phyloP scores from a whole-genome alignment of 192 early-diverging fungal species.

The Diversispora eburnea region DNA sequence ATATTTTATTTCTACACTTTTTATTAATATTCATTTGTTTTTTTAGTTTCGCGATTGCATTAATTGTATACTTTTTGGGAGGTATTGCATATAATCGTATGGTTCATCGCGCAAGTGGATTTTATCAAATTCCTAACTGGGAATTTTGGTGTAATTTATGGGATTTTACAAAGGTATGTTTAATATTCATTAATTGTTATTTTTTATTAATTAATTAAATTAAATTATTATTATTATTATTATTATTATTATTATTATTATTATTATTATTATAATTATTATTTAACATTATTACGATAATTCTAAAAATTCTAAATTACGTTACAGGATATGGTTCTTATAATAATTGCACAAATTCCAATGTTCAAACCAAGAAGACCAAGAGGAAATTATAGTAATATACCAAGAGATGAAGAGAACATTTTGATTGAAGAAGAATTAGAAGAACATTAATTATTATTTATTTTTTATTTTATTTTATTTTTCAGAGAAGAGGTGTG shows the following conservation, averaged over 20 bases:
- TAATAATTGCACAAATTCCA: constrained; percentile 6
- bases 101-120: constrained; percentile 37
- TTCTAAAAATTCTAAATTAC: too few relatives aligned
- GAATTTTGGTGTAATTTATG: constrained; percentile 37
- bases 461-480: too few relatives aligned
- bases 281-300: too few relatives aligned
- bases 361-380: neutral
- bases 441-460: constrained; percentile 19
- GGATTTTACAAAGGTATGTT: constrained; percentile 40
- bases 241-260: neutral
- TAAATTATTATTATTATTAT: neutral
- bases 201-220: neutral
- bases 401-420: constrained; percentile 19
- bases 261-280: neutral
- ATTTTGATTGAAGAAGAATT: constrained; percentile 18
- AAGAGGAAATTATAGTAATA: constrained; percentile 13
- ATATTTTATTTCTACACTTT: neutral
- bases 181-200: neutral
- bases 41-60: constrained; percentile 35
- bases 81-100: constrained; percentile 42
- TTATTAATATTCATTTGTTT: neutral
- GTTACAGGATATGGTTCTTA: constrained; percentile 13
- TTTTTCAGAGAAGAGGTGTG: too few relatives aligned
- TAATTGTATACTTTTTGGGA: constrained; percentile 38
- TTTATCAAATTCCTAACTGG: constrained; percentile 42